Conservation (phyloP, 2,329 filamentous ascomycete species). For the Pezicula carpinea region DNA sequence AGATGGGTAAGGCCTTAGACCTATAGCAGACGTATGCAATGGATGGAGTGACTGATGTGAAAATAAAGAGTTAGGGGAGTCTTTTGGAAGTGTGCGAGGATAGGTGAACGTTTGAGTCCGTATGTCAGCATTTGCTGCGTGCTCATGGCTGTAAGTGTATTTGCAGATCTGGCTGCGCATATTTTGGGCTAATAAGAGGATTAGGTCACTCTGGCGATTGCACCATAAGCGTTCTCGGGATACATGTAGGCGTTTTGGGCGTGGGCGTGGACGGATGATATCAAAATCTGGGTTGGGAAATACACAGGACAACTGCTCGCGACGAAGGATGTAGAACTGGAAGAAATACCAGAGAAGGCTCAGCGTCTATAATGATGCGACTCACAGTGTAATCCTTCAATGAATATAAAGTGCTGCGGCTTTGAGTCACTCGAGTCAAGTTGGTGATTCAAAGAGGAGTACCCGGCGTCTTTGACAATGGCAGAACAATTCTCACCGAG, state of each 20-base stretch:
- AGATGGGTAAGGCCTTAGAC: constrained; percentile 61
- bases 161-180: not conserved
- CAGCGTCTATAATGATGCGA: too few relatives aligned
- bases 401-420: too few relatives aligned
- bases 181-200: constrained; percentile 8
- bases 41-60: constrained; percentile 9
- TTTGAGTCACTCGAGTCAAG: too few relatives aligned
- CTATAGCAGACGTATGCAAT: not conserved
- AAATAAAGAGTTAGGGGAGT: constrained; percentile 49
- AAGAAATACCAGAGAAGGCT: too few relatives aligned
- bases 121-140: constrained; percentile 94
- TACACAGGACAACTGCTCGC: not conserved
- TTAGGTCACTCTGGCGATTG: constrained; percentile 29
- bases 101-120: constrained; percentile 89
- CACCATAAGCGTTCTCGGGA: constrained; percentile 18
- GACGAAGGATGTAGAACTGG: not conserved
- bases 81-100: constrained; percentile 92
- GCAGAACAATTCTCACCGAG: too few relatives aligned
- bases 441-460: too few relatives aligned
- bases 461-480: too few relatives aligned
- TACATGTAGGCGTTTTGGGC: constrained; percentile 19
- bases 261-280: constrained; percentile 5
- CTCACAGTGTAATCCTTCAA: too few relatives aligned
- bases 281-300: constrained; percentile 2
- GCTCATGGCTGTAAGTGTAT: constrained; percentile 75